Evolutionary conservation across 768 basidiomycete genomes (phyloP).

Genomic region (Tricholoma bakamatsutake): DNA sequence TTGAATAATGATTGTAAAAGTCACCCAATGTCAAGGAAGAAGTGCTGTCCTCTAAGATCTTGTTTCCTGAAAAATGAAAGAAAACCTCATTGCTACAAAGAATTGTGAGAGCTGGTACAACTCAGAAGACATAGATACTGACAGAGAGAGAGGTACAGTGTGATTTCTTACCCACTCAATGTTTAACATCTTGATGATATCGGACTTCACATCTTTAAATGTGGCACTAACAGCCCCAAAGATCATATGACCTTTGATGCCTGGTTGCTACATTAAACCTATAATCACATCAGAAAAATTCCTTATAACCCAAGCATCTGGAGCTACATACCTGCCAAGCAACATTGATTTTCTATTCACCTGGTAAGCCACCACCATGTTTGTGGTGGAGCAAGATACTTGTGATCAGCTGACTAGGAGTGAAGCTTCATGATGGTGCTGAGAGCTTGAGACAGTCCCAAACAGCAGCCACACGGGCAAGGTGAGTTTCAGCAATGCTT

Average conservation of each 20-base stretch:
- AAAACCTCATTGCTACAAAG: neutral
- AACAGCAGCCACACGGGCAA: neutral
- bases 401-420: neutral
- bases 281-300: neutral
- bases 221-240: neutral
- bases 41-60: neutral
- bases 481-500: neutral
- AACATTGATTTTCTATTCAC: neutral
- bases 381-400: neutral
- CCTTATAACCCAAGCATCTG: neutral
- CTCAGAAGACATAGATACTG: neutral
- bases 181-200: neutral
- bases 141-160: neutral
- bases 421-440: neutral
- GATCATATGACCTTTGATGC: neutral
- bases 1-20: neutral
- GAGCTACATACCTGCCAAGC: neutral
- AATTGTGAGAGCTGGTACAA: no score
- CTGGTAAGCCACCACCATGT: neutral
- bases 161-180: neutral
- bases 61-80: neutral
- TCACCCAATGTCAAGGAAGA: neutral
- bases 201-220: neutral
- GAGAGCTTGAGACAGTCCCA: neutral
- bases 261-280: neutral